Base-by-base conservation (phyloP, 1,284 basidiomycete genomes). In the Ustilago vetiveriae region DNA sequence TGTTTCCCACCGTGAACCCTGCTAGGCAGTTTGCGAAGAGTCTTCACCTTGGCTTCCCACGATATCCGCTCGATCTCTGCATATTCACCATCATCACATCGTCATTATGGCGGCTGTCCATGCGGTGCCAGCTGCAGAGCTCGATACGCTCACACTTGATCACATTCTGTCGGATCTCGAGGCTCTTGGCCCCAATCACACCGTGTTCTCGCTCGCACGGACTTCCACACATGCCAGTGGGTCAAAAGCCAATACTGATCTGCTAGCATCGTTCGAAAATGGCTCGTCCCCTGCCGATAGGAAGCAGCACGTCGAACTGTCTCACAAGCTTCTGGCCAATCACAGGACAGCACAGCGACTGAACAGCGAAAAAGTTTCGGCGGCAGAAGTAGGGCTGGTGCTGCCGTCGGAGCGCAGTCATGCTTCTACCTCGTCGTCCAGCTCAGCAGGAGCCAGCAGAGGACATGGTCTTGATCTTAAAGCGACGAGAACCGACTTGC, bases 101-200 rank as follows among this genome's bases (percentile, higher is more conserved):
- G n/a, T n/a, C 27, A 14, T n/a, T 6, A 55, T 50, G 59, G 42
- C 59, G 16, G 27, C 42, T 33, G 16, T 29, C 7, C 19, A 19
- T 5, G n/a, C 23, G 11, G 14, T 35, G 6, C 3, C 43, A 14
- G n/a, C 38, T 13, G 5, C 23, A 1, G 53, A 55, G 48, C 33
- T 57, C 16, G 10, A 30, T 19, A 52, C 53, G 32, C 60, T 64
- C 22, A 57, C 48, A 5, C 53, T 64, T 6, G 60, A 57, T n/a
- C 48, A 56, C 22, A 57, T 64, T n/a, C 24, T 64, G 9, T 52
- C 49, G 2, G 60, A 64, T 19, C 53, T 64, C 21, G 53, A 52
- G 6, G 1, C 26, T 13, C 49, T 64, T 3, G 16, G 43, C 1
- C 23, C 44, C 8, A 32, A 44, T 16, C 22, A 42, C 10, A 16